Percentiles rank a stretch among this genome's conserved stretches.
phyloP scores from a whole-genome alignment of 345 rosid species.

The Xanthoceras sorbifolium region DNA sequence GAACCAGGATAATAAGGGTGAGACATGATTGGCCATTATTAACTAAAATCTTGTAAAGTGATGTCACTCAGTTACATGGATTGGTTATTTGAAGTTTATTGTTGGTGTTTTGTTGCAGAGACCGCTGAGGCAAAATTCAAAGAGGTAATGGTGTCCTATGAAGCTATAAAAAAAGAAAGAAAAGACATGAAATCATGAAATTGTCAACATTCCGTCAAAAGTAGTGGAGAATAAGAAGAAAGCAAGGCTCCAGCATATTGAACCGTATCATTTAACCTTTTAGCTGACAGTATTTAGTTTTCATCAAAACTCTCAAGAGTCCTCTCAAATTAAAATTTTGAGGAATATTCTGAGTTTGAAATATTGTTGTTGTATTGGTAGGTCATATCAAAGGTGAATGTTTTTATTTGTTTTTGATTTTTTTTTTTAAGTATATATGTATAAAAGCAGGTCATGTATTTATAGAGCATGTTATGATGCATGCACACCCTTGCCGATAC shows the following conservation, averaged over 20 bases:
- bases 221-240: background rate
- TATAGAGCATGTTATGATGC: conserved; percentile 5
- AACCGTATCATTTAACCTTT: background rate
- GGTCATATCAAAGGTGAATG: background rate
- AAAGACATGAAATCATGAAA: conserved; percentile 41
- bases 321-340: background rate
- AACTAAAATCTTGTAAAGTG: background rate
- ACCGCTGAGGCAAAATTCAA: conserved; percentile 92
- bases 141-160: conserved; percentile 86
- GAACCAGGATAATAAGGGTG: conserved; percentile 89
- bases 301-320: background rate
- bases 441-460: background rate
- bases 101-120: conserved; percentile 44
- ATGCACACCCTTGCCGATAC: background rate
- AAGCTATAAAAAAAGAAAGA: conserved; percentile 81
- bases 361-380: background rate
- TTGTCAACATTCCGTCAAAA: background rate
- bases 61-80: background rate
- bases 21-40: conserved; percentile 1
- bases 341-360: background rate
- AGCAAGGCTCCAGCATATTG: background rate
- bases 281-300: background rate
- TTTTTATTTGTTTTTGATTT: background rate
- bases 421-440: background rate
- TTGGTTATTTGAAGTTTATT: background rate